Conservation (phyloP, 2,329 filamentous ascomycete genomes). For the Aspergillus hortae region DNA sequence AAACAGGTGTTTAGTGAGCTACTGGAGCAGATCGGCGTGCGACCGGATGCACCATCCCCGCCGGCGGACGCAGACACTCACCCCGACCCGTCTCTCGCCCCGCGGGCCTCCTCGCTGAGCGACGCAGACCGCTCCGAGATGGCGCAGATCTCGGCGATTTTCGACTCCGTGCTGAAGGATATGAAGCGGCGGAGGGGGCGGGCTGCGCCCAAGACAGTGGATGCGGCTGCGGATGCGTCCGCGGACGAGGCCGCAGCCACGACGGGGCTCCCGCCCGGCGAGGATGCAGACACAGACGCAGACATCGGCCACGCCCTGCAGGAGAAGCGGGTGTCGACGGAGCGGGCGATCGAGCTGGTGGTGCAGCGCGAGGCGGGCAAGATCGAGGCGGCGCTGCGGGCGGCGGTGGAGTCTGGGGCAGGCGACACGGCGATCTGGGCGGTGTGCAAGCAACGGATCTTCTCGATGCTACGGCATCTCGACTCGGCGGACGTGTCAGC, state of each 20-base stretch:
- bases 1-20: conserved; percentile 13
- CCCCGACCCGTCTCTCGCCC: not conserved
- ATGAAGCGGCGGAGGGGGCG: conserved; percentile 6
- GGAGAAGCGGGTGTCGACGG: conserved; percentile 15
- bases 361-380: conserved; percentile 27
- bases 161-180: conserved; percentile 21
- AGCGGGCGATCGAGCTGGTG: conserved; percentile 22
- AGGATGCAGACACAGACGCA: conserved; percentile 2
- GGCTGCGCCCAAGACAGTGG: not conserved
- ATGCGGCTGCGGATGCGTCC: not conserved
- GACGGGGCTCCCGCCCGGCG: not conserved
- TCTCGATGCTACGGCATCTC: conserved; percentile 32
- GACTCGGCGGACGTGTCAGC: conserved; percentile 7
- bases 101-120: conserved; percentile 6
- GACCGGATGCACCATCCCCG: not conserved
- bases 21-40: conserved; percentile 8
- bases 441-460: conserved; percentile 38
- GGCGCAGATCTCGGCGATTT: conserved; percentile 23
- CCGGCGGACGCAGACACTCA: conserved; percentile 2
- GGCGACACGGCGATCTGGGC: conserved; percentile 38
- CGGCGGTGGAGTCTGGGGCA: conserved; percentile 23
- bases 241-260: not conserved
- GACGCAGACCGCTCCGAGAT: conserved; percentile 18
- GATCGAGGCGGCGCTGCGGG: conserved; percentile 29
- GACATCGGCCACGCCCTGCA: conserved; percentile 8